Base-by-base conservation (phyloP, 192 early-diverging fungal genomes). In the Piromyces finnis region DNA sequence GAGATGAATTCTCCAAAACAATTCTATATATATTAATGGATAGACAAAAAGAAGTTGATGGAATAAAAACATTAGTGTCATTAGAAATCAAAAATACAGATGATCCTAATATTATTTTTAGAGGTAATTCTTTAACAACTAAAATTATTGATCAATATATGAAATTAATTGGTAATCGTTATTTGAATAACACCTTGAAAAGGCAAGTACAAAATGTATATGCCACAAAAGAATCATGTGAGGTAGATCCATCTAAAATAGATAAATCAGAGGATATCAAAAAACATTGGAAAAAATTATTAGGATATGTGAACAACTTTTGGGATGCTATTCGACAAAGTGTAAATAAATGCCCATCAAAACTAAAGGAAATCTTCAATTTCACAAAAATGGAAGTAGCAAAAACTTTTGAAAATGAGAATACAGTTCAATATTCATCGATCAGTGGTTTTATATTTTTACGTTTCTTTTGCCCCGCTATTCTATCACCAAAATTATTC, bases 401-500 rank as follows among this genome's bases (percentile, higher is more conserved):
- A 27, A 68, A 68, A n/a, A 68, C 51, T 0, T 68, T 68, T 68
- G 9, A 68, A 68, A n/a, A 68, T 86, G 80, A 80, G 39, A 59
- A 59, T 29, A n/a, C 79, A 29, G 81, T 82, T 30, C 80, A 81
- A 30, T 82, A 81, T 27, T 82, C 82, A 0, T 82, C 78, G 1
- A 80, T 88, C 35, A 92, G 90, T 78, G 90, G 91, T 17, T 93
- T 94, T 81, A 83, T 94, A 26, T 94, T 94, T 79, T 80, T 94
- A 36, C 86, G 92, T 1, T 82, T 93, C 36, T 86, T 94, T 77
- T 92, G 92, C 77, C 92, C 92, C 0, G 92, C 92, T 0, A 93
- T 93, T 84, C 82, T 92, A 41, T 88, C 90, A 29, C 92, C 92
- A 29, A 91, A 88, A 80, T 81, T 89, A 11, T 93, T 93, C 82